Evolutionary conservation across 2,329 filamentous ascomycete species (phyloP).

Genomic region (Paecilomyces sp.): DNA sequence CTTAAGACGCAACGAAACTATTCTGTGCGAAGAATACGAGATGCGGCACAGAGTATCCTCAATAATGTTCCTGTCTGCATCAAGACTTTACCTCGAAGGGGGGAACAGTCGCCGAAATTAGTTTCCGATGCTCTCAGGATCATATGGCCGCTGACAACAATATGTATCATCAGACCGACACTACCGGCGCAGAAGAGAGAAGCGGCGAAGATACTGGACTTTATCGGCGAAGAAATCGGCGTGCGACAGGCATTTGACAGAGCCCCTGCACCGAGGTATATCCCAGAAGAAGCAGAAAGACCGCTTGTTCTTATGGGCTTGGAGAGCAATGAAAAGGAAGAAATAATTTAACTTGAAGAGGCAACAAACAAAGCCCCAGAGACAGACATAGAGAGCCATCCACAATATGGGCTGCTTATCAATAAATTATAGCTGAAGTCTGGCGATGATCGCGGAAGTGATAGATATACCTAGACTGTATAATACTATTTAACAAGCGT

Average conservation of each 20-base stretch:
- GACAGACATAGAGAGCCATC: not conserved
- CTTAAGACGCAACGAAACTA: not conserved
- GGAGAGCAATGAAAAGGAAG: not conserved
- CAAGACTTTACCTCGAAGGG: not conserved
- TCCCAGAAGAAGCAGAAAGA: not conserved
- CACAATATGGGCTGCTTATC: not conserved
- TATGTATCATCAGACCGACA: not conserved
- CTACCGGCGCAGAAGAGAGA: not conserved
- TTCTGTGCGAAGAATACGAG: not conserved
- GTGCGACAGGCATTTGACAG: not conserved
- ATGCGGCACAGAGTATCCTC: not conserved
- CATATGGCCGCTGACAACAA: not conserved
- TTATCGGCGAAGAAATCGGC: not conserved
- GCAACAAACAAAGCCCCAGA: not conserved
- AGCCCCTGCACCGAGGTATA: not conserved
- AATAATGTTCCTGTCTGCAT: not conserved
- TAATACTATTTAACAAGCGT: not conserved
- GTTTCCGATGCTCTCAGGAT: not conserved
- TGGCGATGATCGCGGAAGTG: not conserved
- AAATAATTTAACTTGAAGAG: not conserved
- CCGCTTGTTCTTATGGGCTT: not conserved
- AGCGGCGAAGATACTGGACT: not conserved
- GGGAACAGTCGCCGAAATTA: not conserved
- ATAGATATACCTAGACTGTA: not conserved
- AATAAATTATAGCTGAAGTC: not conserved